phyloP scores from a whole-genome alignment of 2,329 filamentous ascomycete genomes.

The Aureobasidium sp. region DNA sequence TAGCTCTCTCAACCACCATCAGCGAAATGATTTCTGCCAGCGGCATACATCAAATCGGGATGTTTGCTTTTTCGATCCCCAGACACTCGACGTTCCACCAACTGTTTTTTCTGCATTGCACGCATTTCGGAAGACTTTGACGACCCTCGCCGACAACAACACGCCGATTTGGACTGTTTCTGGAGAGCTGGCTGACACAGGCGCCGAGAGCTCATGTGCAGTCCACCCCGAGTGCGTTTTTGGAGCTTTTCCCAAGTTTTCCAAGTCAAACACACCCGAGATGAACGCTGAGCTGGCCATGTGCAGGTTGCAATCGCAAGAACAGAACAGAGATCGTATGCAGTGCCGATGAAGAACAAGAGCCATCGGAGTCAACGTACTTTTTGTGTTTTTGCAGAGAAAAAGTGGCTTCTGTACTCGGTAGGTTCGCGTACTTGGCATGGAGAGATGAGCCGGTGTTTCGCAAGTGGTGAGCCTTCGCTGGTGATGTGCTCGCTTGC shows the following conservation, averaged over 20 bases:
- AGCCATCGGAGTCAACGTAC: not conserved
- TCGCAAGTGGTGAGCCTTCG: not conserved
- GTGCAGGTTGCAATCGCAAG: not conserved
- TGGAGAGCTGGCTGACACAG: too few species aligned
- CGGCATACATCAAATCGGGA: not conserved
- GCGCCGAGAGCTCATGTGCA: not conserved
- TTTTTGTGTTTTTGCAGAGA: not conserved
- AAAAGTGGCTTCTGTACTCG: not conserved
- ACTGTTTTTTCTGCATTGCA: not conserved
- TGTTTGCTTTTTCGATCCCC: not conserved
- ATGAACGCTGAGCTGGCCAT: not conserved
- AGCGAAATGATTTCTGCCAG: not conserved
- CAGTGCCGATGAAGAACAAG: not conserved
- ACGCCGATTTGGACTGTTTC: not conserved
- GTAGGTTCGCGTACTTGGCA: conserved; percentile 2
- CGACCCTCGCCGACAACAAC: not conserved
- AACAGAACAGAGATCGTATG: conserved; percentile 3
- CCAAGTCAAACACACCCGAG: not conserved
- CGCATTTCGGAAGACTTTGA: too few species aligned
- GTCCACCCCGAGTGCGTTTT: not conserved
- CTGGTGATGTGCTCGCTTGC: not conserved
- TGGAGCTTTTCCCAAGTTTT: conserved; percentile 10
- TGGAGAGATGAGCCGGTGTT: conserved; percentile 1
- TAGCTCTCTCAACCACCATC: not conserved
- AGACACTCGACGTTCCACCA: not conserved